Base-by-base conservation (phyloP, 1,284 basidiomycete genomes). In the Takashimella koratensis region DNA sequence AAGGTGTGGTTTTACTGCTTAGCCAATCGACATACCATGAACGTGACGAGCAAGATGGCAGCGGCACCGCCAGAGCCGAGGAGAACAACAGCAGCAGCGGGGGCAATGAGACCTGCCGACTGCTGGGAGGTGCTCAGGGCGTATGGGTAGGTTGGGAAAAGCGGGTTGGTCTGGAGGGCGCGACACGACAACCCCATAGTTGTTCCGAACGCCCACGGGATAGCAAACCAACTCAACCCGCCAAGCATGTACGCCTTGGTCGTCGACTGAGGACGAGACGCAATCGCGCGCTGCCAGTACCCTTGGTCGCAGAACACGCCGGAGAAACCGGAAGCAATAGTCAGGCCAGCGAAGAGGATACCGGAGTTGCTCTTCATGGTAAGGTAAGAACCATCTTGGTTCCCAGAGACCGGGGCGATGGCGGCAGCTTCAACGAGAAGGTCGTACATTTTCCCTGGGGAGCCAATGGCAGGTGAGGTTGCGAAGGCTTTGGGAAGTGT, bases 361-460 rank as follows among this genome's bases (percentile, higher is more conserved):
- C 81, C 83, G 44, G 78, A 73, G 45, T 79, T 79, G 8, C 80
- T 81, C 54, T 81, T 80, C 77, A 85, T 81, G 1, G 88, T 90
- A 16, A 88, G 68, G 63, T 88, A 89, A 19, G 83, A 86, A 0
- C 86, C 86, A 10, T 80, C 74, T 1, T 82, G 80, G 63, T 89
- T 89, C 3, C 86, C 86, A 0, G 69, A 53, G 2, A 88, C 82
- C 0, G 86, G 86, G 19, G 25, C 36, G 16, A 23, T 45, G 23
- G 24, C 4, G 8, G 47, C 53, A 11, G 59, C 56, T 19, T 49
- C 36, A 5, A 42, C 26, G 16, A 61, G 49, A 20, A 58, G 48
- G n/a, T 61, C 57, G 26, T 51, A 61, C n/a, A 61, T 12, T 23
- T 50, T 54, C 5, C 56, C 46, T 23, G 56, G 53, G 21, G 53